phyloP scores from a whole-genome alignment of 2,329 filamentous ascomycete genomes.

The Dryadomyces sulphureus region DNA sequence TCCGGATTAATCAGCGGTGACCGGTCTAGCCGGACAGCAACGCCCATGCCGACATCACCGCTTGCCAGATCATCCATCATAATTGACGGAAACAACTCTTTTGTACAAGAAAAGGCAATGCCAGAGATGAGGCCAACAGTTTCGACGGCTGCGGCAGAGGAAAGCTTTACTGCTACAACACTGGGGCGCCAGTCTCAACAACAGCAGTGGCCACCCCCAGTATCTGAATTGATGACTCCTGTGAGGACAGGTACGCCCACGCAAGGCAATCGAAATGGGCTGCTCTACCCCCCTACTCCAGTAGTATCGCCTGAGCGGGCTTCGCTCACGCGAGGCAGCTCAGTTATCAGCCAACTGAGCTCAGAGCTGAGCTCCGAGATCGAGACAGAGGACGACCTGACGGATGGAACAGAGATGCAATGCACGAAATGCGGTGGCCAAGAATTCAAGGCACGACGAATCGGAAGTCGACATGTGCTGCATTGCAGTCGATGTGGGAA shows the following conservation, averaged over 20 bases:
- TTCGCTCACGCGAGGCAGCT: constrained; percentile 15
- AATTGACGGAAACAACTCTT: neutral
- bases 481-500: constrained; percentile 44
- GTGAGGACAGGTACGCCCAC: too few species aligned
- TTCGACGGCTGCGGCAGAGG: neutral
- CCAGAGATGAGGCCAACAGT: neutral
- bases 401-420: constrained; percentile 19
- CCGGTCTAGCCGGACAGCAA: neutral
- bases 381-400: constrained; percentile 4
- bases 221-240: too few species aligned
- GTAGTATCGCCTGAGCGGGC: neutral
- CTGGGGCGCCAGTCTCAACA: too few species aligned
- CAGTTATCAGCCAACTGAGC: constrained; percentile 39
- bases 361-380: constrained; percentile 32
- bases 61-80: constrained; percentile 3
- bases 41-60: constrained; percentile 7
- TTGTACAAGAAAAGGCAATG: neutral
- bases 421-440: constrained; percentile 45
- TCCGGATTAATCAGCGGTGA: neutral
- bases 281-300: neutral
- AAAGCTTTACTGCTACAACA: neutral
- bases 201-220: too few species aligned
- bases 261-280: neutral
- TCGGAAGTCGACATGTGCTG: constrained; percentile 37
- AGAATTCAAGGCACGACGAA: constrained; percentile 47